Evolutionary conservation across 306 rosid species (phyloP).

Genomic region (Fagus sylvatica): DNA sequence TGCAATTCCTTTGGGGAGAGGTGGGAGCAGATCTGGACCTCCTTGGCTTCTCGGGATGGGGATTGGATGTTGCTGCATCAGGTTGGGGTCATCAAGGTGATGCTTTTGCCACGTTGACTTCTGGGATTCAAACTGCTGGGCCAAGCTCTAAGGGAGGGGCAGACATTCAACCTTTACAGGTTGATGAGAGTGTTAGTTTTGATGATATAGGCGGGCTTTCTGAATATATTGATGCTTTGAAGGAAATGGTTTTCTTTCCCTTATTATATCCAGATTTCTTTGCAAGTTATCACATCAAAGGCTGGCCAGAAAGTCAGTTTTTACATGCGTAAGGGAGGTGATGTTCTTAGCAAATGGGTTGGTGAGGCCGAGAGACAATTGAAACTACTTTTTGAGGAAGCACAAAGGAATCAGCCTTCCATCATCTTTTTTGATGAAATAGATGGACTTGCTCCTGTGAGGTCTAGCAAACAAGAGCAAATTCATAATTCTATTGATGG

Average conservation of each 20-base stretch:
- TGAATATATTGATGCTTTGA: slow-evolving; percentile 82
- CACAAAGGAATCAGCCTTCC: slow-evolving; percentile 96
- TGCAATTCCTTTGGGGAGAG: slow-evolving; percentile 86
- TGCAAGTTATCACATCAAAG: slow-evolving; percentile 95
- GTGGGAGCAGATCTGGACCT: slow-evolving; percentile 85
- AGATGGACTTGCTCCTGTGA: slow-evolving; percentile 98
- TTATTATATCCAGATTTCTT: slow-evolving; percentile 93
- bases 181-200: slow-evolving; percentile 92
- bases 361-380: slow-evolving; percentile 99
- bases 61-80: slow-evolving; percentile 91
- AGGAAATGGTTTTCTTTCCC: slow-evolving; percentile 99
- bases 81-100: slow-evolving; percentile 99
- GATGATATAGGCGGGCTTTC: slow-evolving; percentile 96
- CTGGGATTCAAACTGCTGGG: too few species aligned
- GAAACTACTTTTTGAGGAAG: slow-evolving; percentile 97
- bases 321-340: slow-evolving; percentile 99
- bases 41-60: slow-evolving; percentile 94
- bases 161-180: slow-evolving; percentile 94
- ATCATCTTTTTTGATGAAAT: slow-evolving; percentile 97
- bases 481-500: slow-evolving; percentile 99
- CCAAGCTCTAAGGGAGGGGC: slow-evolving; percentile 99
- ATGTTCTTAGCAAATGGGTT: slow-evolving; percentile 96
- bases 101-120: too few species aligned
- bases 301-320: slow-evolving; percentile 98
- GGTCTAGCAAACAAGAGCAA: slow-evolving; percentile 99